Percentiles rank a stretch among this genome's conserved stretches.
phyloP scores from a whole-genome alignment of 2,329 filamentous ascomycete genomes.

The Monosporascus sp. region DNA sequence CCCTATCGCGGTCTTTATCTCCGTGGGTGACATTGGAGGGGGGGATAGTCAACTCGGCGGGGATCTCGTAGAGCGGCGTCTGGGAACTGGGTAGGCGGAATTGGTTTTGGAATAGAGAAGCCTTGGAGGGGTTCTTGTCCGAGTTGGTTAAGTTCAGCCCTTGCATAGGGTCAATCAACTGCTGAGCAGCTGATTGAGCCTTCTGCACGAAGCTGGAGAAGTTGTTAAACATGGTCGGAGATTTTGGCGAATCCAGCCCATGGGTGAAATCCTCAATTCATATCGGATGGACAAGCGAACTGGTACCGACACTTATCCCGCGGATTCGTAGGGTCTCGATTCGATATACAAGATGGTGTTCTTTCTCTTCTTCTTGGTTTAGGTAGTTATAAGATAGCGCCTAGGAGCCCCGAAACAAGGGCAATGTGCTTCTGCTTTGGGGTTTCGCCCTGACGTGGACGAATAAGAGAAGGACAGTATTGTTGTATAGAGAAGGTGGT shows the following conservation, averaged over 20 bases:
- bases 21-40: constrained; percentile 64
- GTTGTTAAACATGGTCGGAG: constrained; percentile 49
- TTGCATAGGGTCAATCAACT: constrained; percentile 85
- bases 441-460: no score
- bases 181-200: constrained; percentile 64
- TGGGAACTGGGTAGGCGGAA: constrained; percentile 92
- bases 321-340: no score
- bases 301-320: no score
- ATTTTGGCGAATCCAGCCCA: constrained; percentile 21
- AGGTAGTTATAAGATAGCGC: no score
- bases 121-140: constrained; percentile 82
- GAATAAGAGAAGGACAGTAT: no score
- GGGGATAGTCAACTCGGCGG: constrained; percentile 86
- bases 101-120: constrained; percentile 88
- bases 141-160: constrained; percentile 66
- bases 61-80: constrained; percentile 92
- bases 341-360: no score
- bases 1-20: constrained; percentile 65
- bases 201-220: constrained; percentile 83
- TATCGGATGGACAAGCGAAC: constrained; percentile 12
- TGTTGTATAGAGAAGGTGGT: no score
- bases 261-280: constrained; percentile 23
- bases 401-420: no score
- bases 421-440: no score
- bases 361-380: no score